Evolutionary conservation across 2,329 filamentous ascomycete genomes (phyloP), one percentile per base, ranked within the genome.

Genomic region (Sarocladiaceae sp.): DNA sequence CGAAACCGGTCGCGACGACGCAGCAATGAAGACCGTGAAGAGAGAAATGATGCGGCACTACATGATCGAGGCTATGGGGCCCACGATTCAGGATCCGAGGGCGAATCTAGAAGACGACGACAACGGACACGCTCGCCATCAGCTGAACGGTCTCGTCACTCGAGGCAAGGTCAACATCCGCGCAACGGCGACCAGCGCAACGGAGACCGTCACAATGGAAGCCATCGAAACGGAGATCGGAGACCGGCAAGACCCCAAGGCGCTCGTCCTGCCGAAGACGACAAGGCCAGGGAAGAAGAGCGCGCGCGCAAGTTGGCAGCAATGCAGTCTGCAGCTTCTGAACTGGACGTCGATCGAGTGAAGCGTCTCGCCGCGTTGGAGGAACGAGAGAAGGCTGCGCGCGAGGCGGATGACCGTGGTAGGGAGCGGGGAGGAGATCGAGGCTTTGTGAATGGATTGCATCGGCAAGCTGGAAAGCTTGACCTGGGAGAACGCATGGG

Each of bases 261-360:
- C 24, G n/a, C 40, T 24, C n/a, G n/a, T n/a, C n/a, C n/a, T n/a
- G 4, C 21, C 49, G 50, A 18, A 45, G 57, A 55, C 10, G 54
- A 55, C 7, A 49, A 53, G 13, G 61, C 64, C 3, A 61, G 59
- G 6, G 74, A 74, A 16, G 74, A 78, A 18, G 80, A 84, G 49
- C 72, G 73, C n/a, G 79, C 80, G 11, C 73, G 75, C 19, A 86
- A 80, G 58, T 64, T 88, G 15, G 83, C 81, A 13, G 82, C 80
- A 7, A 88, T 89, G 85, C 83, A 86, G 59, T 74, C 75, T 15
- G 82, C 80, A 21, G 85, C 85, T 4, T 73, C 72, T 1, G 78
- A 83, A 10, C 68, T 94, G 39, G 85, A 91, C 53, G 58, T 69
- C n/a, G 81, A 85, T 52, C 80, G 88, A 24, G 77, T 78, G 51